Conservation (phyloP, 805 yeast species). For the Starmera caribaea region DNA sequence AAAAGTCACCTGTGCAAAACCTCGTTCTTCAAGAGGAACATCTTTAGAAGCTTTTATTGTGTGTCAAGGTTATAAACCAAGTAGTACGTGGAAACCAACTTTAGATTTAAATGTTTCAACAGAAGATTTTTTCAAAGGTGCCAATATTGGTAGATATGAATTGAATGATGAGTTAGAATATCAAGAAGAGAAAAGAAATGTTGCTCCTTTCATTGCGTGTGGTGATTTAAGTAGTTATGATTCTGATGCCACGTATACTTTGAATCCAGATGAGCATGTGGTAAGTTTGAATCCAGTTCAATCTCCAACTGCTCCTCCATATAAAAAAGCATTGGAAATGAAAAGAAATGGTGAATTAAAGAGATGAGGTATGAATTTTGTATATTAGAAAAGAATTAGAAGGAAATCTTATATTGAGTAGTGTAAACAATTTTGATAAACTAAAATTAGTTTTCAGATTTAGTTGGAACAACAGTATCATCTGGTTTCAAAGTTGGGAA, state of each 20-base stretch:
- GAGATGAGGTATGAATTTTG: slow-evolving; percentile 12
- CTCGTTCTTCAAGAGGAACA: slow-evolving; percentile 90
- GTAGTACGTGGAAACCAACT: slow-evolving; percentile 74
- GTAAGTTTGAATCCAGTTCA: slow-evolving; percentile 83
- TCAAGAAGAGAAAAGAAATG: slow-evolving; percentile 52
- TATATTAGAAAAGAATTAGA: too few relatives aligned
- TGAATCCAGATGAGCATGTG: slow-evolving; percentile 20
- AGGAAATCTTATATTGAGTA: too few relatives aligned
- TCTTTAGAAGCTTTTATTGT: slow-evolving; percentile 92
- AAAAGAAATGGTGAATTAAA: slow-evolving; percentile 62
- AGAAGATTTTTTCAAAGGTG: slow-evolving; percentile 71
- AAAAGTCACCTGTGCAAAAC: slow-evolving; percentile 89
- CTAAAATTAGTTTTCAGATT: slow-evolving; percentile 2
- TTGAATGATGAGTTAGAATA: slow-evolving; percentile 35
- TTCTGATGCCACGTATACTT: slow-evolving; percentile 86
- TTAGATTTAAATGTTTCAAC: slow-evolving; percentile 51
- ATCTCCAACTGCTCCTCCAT: slow-evolving; percentile 94
- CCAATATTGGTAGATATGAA: slow-evolving; percentile 44
- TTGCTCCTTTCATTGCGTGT: slow-evolving; percentile 93
- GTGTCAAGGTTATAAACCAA: slow-evolving; percentile 79
- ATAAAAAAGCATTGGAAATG: slow-evolving; percentile 82
- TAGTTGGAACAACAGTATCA: slow-evolving; percentile 20
- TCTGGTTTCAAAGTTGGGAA: slow-evolving; percentile 99
- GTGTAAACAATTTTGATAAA: too few relatives aligned
- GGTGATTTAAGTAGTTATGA: slow-evolving; percentile 86